Percentiles rank a stretch among this genome's conserved stretches.
phyloP scores from a whole-genome alignment of 1,284 basidiomycete genomes.

The Malassezia obtusa region DNA sequence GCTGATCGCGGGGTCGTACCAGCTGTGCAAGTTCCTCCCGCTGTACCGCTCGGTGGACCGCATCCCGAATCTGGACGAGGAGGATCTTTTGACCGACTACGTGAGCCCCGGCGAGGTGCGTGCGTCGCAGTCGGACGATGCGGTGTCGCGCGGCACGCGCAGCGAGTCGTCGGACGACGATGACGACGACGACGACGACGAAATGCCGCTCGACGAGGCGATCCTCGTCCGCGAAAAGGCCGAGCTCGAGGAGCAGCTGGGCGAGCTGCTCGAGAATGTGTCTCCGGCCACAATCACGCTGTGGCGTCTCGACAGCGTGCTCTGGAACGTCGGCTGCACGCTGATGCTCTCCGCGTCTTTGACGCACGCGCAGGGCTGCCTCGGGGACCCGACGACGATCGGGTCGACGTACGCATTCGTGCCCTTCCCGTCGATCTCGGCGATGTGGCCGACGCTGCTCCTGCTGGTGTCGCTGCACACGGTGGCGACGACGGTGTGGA shows the following conservation, averaged over 20 bases:
- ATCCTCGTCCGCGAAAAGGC: slow-evolving; percentile 15
- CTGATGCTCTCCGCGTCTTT: slow-evolving; percentile 33
- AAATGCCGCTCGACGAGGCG: slow-evolving; percentile 9
- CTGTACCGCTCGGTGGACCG: slow-evolving; percentile 5
- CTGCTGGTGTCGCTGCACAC: slow-evolving; percentile 30
- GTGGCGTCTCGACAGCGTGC: slow-evolving; percentile 38
- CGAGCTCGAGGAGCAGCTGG: slow-evolving; percentile 35
- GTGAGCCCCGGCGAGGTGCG: neutral
- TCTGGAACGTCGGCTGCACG: slow-evolving; percentile 37
- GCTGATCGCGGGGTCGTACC: slow-evolving; percentile 10
- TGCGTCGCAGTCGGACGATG: no score
- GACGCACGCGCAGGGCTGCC: slow-evolving; percentile 28
- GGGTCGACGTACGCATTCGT: slow-evolving; percentile 16
- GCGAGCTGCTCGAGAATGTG: slow-evolving; percentile 31
- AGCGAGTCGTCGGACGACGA: neutral
- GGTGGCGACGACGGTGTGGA: slow-evolving; percentile 30
- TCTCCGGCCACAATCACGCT: slow-evolving; percentile 30
- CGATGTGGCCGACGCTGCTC: slow-evolving; percentile 21
- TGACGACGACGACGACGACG: slow-evolving; percentile 1
- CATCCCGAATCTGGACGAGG: slow-evolving; percentile 2
- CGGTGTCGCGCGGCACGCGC: neutral
- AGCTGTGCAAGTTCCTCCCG: slow-evolving; percentile 14
- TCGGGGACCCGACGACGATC: slow-evolving; percentile 16
- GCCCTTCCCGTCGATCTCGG: slow-evolving; percentile 23
- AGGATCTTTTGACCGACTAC: slow-evolving; percentile 12